Percentiles rank a stretch among this genome's conserved stretches.
phyloP scores from a whole-genome alignment of 2,329 filamentous ascomycete genomes.

The Harringtonia lauricola region DNA sequence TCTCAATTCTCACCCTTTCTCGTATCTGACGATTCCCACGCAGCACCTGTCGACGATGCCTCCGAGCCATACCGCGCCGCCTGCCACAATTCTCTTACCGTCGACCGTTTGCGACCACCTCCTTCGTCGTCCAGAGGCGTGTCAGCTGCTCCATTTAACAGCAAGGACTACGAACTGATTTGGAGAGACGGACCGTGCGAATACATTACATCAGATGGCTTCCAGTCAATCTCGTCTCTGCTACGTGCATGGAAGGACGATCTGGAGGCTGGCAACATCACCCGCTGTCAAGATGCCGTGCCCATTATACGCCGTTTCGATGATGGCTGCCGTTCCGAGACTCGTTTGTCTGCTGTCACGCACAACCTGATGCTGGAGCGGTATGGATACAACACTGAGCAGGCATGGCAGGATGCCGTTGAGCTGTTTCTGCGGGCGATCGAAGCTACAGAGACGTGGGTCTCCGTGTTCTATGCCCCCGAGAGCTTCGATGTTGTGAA shows the following conservation, averaged over 20 bases:
- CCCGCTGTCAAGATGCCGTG: slow-evolving; percentile 7
- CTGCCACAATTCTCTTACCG: slow-evolving; percentile 1
- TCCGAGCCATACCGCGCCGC: not conserved
- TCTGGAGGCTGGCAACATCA: slow-evolving; percentile 11
- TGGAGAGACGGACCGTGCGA: slow-evolving; percentile 15
- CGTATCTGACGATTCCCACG: not conserved
- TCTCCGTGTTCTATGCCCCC: slow-evolving; percentile 8
- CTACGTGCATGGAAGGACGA: slow-evolving; percentile 10
- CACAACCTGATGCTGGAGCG: slow-evolving; percentile 17
- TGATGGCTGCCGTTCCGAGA: slow-evolving; percentile 2
- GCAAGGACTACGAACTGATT: slow-evolving; percentile 11
- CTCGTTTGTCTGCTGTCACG: slow-evolving; percentile 14
- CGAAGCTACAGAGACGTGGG: slow-evolving; percentile 7
- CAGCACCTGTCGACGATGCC: not conserved
- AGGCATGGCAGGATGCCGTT: slow-evolving; percentile 10
- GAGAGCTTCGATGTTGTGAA: slow-evolving; percentile 7
- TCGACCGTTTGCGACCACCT: slow-evolving; percentile 9
- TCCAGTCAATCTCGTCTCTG: slow-evolving; percentile 11
- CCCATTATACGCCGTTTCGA: slow-evolving; percentile 6
- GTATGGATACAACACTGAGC: slow-evolving; percentile 9
- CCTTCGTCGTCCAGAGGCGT: not conserved
- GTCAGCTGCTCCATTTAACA: not conserved
- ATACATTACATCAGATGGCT: slow-evolving; percentile 13
- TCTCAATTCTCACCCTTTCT: not conserved
- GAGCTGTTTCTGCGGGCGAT: slow-evolving; percentile 9